phyloP scores from a whole-genome alignment of 768 basidiomycete species.

The Leccinum barrowsii region DNA sequence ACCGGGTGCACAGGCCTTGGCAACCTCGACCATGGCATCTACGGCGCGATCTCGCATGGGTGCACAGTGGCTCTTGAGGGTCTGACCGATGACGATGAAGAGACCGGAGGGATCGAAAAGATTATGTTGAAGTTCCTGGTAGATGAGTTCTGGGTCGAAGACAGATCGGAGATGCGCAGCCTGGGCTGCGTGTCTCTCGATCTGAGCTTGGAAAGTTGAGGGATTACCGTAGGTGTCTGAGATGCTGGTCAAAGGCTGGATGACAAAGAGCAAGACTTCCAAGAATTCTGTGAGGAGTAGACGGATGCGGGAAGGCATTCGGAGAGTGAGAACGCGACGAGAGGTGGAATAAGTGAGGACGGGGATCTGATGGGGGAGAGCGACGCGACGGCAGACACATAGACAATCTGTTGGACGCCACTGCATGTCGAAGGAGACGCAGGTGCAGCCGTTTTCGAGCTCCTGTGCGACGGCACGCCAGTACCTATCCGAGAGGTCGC shows the following conservation, averaged over 20 bases:
- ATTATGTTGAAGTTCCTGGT: conserved; percentile 73
- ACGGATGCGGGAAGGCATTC: conserved; percentile 69
- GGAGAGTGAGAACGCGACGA: conserved; percentile 50
- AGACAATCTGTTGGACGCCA: conserved; percentile 52
- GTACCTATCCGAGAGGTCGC: conserved; percentile 72
- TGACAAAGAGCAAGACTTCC: conserved; percentile 78
- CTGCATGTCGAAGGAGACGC: conserved; percentile 66
- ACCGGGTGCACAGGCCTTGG: conserved; percentile 53
- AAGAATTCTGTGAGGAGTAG: conserved; percentile 72
- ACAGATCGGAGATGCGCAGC: conserved; percentile 65
- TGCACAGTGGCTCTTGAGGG: conserved; percentile 87
- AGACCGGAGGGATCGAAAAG: conserved; percentile 78
- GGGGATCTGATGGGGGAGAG: conserved; percentile 39
- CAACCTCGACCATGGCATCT: conserved; percentile 76
- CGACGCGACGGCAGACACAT: conserved; percentile 51
- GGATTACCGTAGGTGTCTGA: conserved; percentile 60
- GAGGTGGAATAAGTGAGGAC: conserved; percentile 44
- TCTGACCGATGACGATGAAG: conserved; percentile 74
- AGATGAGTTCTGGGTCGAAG: conserved; percentile 79
- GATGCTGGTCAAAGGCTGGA: conserved; percentile 69
- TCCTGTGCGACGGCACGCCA: conserved; percentile 82
- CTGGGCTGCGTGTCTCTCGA: conserved; percentile 60
- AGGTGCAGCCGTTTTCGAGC: conserved; percentile 78
- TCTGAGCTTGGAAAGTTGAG: conserved; percentile 54
- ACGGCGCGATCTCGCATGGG: conserved; percentile 87